These are phyloP conservation scores for Lentinula sp. DNA, from an alignment of 768 basidiomycete species.

Conservation along the genomic window DNA sequence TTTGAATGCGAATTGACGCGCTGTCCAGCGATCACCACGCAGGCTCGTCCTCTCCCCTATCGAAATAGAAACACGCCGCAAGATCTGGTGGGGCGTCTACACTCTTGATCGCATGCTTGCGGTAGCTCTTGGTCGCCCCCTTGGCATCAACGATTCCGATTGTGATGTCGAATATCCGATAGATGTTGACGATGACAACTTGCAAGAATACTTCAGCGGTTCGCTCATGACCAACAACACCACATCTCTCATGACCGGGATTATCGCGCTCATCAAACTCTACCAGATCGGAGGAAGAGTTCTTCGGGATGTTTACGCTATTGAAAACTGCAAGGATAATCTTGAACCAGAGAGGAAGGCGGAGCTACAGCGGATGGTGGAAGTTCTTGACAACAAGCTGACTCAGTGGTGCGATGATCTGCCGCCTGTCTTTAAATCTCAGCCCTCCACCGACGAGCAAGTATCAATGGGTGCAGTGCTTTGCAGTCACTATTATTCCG, in stretches of 20 bases:
- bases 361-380: conserved; percentile 75
- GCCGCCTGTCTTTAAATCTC: conserved; percentile 68
- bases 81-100: conserved; percentile 95
- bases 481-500: conserved; percentile 86
- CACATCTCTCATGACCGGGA: conserved; percentile 77
- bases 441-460: conserved; percentile 69
- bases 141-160: conserved; percentile 85
- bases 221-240: conserved; percentile 47
- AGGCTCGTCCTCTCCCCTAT: conserved; percentile 62
- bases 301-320: conserved; percentile 75
- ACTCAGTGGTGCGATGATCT: conserved; percentile 81
- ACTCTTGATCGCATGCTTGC: conserved; percentile 90
- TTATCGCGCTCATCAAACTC: conserved; percentile 65
- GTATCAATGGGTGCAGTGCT: conserved; percentile 82
- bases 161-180: conserved; percentile 86
- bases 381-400: conserved; percentile 70
- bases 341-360: conserved; percentile 68
- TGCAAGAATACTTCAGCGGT: conserved; percentile 69
- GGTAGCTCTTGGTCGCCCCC: conserved; percentile 80
- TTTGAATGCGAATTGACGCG: conserved; percentile 13
- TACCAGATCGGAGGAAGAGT: conserved; percentile 85
- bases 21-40: conserved; percentile 70
- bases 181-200: conserved; percentile 74
- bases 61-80: conserved; percentile 85
- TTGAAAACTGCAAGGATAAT: conserved; percentile 71